phyloP scores from a whole-genome alignment of 2,329 filamentous ascomycete species.

The Botrytis fabae region DNA sequence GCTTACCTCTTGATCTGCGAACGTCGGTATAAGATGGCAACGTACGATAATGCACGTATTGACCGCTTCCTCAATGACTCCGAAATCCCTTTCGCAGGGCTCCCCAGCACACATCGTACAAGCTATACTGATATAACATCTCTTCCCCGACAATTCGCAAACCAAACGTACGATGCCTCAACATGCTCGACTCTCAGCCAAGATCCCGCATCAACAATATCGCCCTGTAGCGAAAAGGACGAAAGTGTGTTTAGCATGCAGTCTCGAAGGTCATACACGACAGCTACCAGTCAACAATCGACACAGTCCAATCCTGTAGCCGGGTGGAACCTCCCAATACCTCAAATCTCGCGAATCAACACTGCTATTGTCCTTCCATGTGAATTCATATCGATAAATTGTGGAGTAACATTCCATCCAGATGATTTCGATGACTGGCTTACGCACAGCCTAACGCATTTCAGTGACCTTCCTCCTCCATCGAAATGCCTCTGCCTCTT shows the following conservation, averaged over 20 bases:
- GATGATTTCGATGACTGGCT: slow-evolving; percentile 49
- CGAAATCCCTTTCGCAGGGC: background rate
- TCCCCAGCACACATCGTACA: background rate
- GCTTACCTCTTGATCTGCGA: background rate
- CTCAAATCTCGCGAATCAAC: background rate
- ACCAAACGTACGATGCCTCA: background rate
- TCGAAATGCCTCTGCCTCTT: slow-evolving; percentile 50
- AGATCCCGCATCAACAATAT: background rate
- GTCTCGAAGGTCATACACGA: slow-evolving; percentile 5
- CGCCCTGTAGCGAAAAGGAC: background rate
- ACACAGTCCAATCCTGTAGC: slow-evolving; percentile 1
- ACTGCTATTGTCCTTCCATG: slow-evolving; percentile 33
- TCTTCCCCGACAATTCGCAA: slow-evolving; percentile 1
- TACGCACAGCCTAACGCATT: slow-evolving; percentile 44
- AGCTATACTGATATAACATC: background rate
- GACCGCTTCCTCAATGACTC: slow-evolving; percentile 12
- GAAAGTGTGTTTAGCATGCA: slow-evolving; percentile 16
- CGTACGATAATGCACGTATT: background rate
- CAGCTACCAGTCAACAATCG: slow-evolving; percentile 7
- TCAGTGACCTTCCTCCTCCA: slow-evolving; percentile 43
- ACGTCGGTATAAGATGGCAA: background rate
- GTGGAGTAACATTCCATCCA: slow-evolving; percentile 43
- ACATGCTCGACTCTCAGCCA: background rate
- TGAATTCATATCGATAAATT: slow-evolving; percentile 39
- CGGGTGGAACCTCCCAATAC: slow-evolving; percentile 15